These are phyloP conservation scores for Xylariaceae sp. DNA, from an alignment of 2,329 filamentous ascomycete species.

Conservation along the genomic window DNA sequence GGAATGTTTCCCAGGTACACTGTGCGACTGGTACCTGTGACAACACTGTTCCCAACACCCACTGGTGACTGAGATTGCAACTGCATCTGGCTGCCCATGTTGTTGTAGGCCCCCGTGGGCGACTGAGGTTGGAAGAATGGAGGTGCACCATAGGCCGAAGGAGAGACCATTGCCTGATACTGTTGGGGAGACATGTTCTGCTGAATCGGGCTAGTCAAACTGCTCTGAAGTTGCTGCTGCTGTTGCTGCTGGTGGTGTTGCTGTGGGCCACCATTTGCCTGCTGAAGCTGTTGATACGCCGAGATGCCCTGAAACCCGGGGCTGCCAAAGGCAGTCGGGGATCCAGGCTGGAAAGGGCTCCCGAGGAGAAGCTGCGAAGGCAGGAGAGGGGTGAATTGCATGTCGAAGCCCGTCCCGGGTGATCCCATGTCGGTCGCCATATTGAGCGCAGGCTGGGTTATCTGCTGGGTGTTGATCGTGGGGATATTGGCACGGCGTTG, in stretches of 20 bases:
- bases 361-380: conserved; percentile 92
- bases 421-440: conserved; percentile 71
- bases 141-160: conserved; percentile 73
- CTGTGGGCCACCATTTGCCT: conserved; percentile 35
- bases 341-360: conserved; percentile 94
- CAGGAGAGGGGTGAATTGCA: conserved; percentile 96
- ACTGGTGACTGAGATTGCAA: conserved; percentile 68
- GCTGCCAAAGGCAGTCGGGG: conserved; percentile 81
- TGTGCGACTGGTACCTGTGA: conserved; percentile 88
- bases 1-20: conserved; percentile 98
- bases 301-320: conserved; percentile 86
- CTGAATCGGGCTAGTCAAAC: conserved; percentile 69
- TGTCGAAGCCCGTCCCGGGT: conserved; percentile 85
- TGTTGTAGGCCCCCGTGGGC: conserved; percentile 69
- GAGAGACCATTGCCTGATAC: conserved; percentile 81
- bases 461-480: conserved; percentile 80
- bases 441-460: conserved; percentile 45
- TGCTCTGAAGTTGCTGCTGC: conserved; percentile 46
- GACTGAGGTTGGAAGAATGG: conserved; percentile 85
- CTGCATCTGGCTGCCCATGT: conserved; percentile 52
- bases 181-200: conserved; percentile 73
- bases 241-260: conserved; percentile 35
- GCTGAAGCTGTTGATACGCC: conserved; percentile 62
- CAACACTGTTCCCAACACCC: conserved; percentile 69
- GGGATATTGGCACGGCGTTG: conserved; percentile 81